A percentile compares a stretch with the other conserved stretches of the same genome.
phyloP scores from a whole-genome alignment of 164 flowering plant species.

The Chimonanthus praecox region DNA sequence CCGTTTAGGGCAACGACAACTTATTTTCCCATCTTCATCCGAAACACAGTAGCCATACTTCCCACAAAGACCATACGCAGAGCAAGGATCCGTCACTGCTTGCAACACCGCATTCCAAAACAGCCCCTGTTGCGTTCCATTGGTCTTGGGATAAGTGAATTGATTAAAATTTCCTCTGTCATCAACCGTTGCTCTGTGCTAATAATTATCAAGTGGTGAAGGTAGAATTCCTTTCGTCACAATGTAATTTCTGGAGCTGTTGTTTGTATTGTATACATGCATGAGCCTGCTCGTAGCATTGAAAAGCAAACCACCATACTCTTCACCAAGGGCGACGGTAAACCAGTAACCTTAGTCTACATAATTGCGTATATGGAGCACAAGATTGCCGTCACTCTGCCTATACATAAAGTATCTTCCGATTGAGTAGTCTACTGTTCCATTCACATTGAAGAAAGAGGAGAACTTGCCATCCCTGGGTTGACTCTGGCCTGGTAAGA shows the following conservation, averaged over 20 bases:
- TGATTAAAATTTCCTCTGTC: slow-evolving; percentile 23
- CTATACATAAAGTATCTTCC: slow-evolving; percentile 23
- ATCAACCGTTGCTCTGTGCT: slow-evolving; percentile 20
- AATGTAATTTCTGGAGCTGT: not conserved
- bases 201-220: slow-evolving; percentile 20
- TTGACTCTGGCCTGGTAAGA: slow-evolving; percentile 22
- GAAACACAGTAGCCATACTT: slow-evolving; percentile 18
- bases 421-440: slow-evolving; percentile 11
- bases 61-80: slow-evolving; percentile 18
- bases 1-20: slow-evolving; percentile 20
- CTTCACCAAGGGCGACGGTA: not conserved
- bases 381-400: slow-evolving; percentile 24
- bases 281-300: slow-evolving; percentile 2
- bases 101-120: slow-evolving; percentile 18
- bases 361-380: slow-evolving; percentile 13
- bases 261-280: slow-evolving; percentile 12
- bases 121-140: not conserved
- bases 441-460: slow-evolving; percentile 9
- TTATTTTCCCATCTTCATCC: slow-evolving; percentile 7
- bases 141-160: slow-evolving; percentile 13
- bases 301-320: slow-evolving; percentile 6
- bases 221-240: not conserved
- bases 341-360: slow-evolving; percentile 23
- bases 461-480: not conserved
- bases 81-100: slow-evolving; percentile 14